Base-by-base conservation (phyloP, 495 filamentous ascomycete genomes). In the Annulohypoxylon maeteangense region DNA sequence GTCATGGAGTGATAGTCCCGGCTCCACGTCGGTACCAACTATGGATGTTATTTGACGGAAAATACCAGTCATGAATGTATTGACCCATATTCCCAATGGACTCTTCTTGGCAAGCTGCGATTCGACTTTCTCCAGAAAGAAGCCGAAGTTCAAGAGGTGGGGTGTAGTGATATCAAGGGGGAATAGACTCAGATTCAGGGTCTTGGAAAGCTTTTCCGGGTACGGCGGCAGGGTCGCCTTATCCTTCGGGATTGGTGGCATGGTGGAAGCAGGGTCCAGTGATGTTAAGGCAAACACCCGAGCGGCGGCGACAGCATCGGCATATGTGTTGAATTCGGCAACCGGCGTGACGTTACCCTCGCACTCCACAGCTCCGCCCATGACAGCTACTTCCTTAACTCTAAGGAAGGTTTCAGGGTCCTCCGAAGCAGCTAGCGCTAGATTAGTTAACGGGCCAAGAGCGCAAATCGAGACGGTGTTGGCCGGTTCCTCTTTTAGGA, bases 361-460 rank as follows among this genome's bases (percentile, higher is more conserved):
- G 16, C 87, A 75, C 42, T 90, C 83, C 47, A 98, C 86, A n/a
- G 91, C 88, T 62, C 95, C 96, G 34, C 95, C 95, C 95, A 99
- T 99, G n/a, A 97, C 90, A 18, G 97, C 89, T 2, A 99, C 88
- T 76, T 97, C 91, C 76, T 96, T 97, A 25, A 88, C 93, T 20
- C 89, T 88, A 3, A 98, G 86, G 81, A 99, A 97, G 4, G 93
- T 90, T 74, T 92, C 90, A 1, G 93, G 88, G 68, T 97, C 93
- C 74, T 91, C 87, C 5, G 92, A 88, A 29, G 95, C 93, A 11
- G 95, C 95, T 42, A 94, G 78, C 10, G 96, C 95, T 18, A 98
- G 82, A 78, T 96, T 99, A 4, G 94, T 98, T 36, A 98, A 81
- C 0, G 95, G 95, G 0, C 96, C 95, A 50, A 98, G 85, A 42